Conservation (phyloP, 2,329 filamentous ascomycete species). For the Cryphonectria parasitica region DNA sequence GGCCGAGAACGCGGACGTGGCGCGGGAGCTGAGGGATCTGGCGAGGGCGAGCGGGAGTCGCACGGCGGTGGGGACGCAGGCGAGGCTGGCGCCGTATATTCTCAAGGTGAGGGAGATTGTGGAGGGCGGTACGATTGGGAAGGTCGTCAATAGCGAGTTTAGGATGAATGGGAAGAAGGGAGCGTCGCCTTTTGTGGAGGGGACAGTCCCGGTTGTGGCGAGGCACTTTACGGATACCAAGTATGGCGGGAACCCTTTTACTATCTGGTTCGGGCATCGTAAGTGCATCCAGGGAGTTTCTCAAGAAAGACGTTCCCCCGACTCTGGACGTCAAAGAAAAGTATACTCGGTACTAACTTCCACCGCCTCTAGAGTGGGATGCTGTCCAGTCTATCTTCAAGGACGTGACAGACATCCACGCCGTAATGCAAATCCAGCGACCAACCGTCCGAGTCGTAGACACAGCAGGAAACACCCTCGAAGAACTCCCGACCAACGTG, state of each 20-base stretch:
- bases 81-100: slow-evolving; percentile 48
- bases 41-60: slow-evolving; percentile 34
- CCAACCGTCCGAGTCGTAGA: slow-evolving; percentile 44
- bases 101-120: slow-evolving; percentile 51
- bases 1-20: slow-evolving; percentile 46
- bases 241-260: slow-evolving; percentile 50
- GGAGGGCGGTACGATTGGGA: slow-evolving; percentile 51
- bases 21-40: slow-evolving; percentile 45
- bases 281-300: slow-evolving; percentile 30
- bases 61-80: slow-evolving; percentile 57
- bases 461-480: slow-evolving; percentile 36
- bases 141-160: slow-evolving; percentile 56
- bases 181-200: slow-evolving; percentile 35
- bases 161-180: slow-evolving; percentile 41
- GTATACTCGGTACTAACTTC: neutral
- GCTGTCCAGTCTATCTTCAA: slow-evolving; percentile 50
- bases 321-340: too few species aligned
- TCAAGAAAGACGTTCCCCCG: neutral
- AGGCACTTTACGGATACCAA: slow-evolving; percentile 54
- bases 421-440: slow-evolving; percentile 50
- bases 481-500: slow-evolving; percentile 38
- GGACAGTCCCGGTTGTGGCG: slow-evolving; percentile 39
- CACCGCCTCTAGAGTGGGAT: slow-evolving; percentile 40
- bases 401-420: slow-evolving; percentile 45
- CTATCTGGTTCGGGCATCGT: slow-evolving; percentile 49